Percentiles rank a stretch among this genome's conserved stretches.
Conservation (phyloP, 352 stramenopile species). For the Pythium scleroteichum region DNA sequence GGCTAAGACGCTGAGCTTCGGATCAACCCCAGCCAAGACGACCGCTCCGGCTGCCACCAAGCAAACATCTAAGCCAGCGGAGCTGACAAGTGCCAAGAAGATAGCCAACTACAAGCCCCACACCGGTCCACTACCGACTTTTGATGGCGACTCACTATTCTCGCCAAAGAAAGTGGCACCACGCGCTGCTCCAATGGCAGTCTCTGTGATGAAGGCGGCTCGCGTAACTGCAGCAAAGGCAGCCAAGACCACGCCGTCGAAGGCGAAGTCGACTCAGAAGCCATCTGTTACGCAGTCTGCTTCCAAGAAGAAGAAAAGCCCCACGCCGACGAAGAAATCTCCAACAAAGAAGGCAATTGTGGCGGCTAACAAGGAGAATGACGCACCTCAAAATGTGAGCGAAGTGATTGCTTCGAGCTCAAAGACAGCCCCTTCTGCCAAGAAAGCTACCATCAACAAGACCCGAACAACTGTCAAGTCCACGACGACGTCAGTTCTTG, state of each 20-base stretch:
- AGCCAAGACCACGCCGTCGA: conserved; percentile 9
- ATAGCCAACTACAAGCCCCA: conserved; percentile 60
- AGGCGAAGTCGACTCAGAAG: not conserved
- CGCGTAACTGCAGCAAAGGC: conserved; percentile 6
- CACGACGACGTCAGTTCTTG: conserved; percentile 10
- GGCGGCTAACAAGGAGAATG: conserved; percentile 9
- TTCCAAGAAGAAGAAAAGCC: conserved; percentile 22
- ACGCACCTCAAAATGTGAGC: not conserved
- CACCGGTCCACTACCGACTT: conserved; percentile 55
- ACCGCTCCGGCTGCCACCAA: not conserved
- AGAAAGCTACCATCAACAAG: conserved; percentile 31
- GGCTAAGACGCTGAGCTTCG: conserved; percentile 29
- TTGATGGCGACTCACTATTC: conserved; percentile 64
- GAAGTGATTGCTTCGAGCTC: conserved; percentile 4
- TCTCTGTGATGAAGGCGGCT: conserved; percentile 30
- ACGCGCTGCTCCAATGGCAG: conserved; percentile 30
- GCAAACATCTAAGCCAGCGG: not conserved
- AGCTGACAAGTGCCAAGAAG: conserved; percentile 13
- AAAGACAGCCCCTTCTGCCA: conserved; percentile 2
- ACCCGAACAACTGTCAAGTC: conserved; percentile 35
- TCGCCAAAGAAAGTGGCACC: conserved; percentile 39
- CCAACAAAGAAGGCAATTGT: not conserved
- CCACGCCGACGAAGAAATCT: conserved; percentile 16
- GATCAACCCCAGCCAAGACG: conserved; percentile 11
- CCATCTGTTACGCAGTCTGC: too few species aligned